Percentiles rank a stretch among this genome's conserved stretches.
Evolutionary conservation across 768 basidiomycete species (phyloP).

Genomic region (Russula brevipes): DNA sequence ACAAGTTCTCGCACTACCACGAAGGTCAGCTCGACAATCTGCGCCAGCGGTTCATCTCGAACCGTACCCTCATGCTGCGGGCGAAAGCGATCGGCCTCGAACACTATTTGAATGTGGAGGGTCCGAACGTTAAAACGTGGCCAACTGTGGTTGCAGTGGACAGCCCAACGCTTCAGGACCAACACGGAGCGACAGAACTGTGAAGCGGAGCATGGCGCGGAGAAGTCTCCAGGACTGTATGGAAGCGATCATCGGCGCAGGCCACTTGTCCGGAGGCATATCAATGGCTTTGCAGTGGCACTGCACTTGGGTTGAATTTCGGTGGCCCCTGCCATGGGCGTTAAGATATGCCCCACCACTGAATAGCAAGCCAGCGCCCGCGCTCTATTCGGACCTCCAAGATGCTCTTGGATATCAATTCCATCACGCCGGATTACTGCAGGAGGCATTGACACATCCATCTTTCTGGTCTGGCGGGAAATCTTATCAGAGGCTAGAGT

Average conservation of each 20-base stretch:
- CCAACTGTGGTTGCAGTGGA: constrained; percentile 42
- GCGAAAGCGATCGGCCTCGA: constrained; percentile 63
- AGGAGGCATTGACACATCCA: constrained; percentile 84
- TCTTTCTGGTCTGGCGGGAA: constrained; percentile 55
- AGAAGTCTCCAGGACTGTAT: constrained; percentile 82
- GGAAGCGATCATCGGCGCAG: constrained; percentile 79
- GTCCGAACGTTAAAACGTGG: constrained; percentile 52
- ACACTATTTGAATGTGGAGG: constrained; percentile 57
- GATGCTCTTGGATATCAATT: constrained; percentile 67
- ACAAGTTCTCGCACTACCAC: constrained; percentile 68
- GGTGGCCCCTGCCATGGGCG: constrained; percentile 70
- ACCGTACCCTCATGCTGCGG: constrained; percentile 61
- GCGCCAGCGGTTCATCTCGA: constrained; percentile 61
- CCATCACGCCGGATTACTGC: constrained; percentile 51
- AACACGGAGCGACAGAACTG: constrained; percentile 29
- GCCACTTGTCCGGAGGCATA: constrained; percentile 69
- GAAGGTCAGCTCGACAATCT: constrained; percentile 76
- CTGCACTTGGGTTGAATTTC: constrained; percentile 60
- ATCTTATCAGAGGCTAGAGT: constrained; percentile 84
- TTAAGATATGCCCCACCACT: constrained; percentile 44
- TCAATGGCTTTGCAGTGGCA: constrained; percentile 58
- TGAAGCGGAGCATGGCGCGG: constrained; percentile 51
- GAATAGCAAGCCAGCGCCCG: constrained; percentile 36
- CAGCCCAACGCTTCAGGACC: constrained; percentile 32
- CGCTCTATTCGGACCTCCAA: constrained; percentile 53